Conservation (phyloP, 192 early-diverging fungal species). For the Radiomyces spectabilis region DNA sequence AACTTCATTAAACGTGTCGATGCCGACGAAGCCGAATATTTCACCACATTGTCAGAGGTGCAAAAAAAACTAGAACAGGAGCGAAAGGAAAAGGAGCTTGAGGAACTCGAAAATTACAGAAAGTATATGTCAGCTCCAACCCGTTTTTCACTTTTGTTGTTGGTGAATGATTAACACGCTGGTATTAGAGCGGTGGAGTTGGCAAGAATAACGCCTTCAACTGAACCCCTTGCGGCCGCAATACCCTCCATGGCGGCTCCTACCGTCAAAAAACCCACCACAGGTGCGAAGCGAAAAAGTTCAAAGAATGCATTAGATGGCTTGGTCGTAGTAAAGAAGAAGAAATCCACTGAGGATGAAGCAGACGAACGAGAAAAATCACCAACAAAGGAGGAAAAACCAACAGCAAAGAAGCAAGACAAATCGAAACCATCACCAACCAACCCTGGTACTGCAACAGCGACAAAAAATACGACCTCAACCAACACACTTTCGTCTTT, state of each 20-base stretch:
- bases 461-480: neutral
- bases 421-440: neutral
- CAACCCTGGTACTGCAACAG: neutral
- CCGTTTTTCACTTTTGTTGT: neutral
- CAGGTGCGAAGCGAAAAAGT: neutral
- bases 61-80: constrained; percentile 35
- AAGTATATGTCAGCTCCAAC: constrained; percentile 20
- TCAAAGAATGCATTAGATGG: constrained; percentile 4
- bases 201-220: neutral
- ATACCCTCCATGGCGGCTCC: too few species aligned
- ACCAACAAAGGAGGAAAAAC: neutral
- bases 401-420: neutral
- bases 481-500: constrained; percentile 2
- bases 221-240: neutral
- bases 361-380: neutral
- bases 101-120: constrained; percentile 41
- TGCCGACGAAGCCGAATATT: constrained; percentile 62
- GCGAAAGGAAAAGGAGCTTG: constrained; percentile 31
- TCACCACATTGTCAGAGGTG: constrained; percentile 46
- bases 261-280: neutral
- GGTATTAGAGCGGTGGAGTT: constrained; percentile 2
- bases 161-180: neutral
- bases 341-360: neutral
- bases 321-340: constrained; percentile 6
- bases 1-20: constrained; percentile 61